These are phyloP conservation scores for Debaryomyces maramus DNA, from an alignment of 805 yeast genomes.

Conservation along the genomic window DNA sequence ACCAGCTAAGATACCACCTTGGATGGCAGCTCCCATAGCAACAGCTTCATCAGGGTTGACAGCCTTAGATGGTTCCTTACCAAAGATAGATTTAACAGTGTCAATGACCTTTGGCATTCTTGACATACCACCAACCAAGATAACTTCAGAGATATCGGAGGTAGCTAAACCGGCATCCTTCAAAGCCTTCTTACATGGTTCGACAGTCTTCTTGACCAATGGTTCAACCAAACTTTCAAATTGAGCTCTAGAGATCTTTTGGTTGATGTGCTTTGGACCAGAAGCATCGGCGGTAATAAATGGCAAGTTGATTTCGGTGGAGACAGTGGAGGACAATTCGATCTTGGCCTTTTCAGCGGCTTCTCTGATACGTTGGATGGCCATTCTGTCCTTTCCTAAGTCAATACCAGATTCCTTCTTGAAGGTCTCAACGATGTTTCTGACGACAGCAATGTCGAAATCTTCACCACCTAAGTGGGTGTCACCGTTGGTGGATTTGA, in stretches of 20 bases:
- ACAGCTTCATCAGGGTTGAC: conserved; percentile 96
- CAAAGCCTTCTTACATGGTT: conserved; percentile 78
- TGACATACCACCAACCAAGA: conserved; percentile 89
- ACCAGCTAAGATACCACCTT: conserved; percentile 95
- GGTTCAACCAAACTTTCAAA: conserved; percentile 67
- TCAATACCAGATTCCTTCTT: conserved; percentile 71
- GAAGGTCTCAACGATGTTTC: conserved; percentile 79
- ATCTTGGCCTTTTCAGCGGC: conserved; percentile 90
- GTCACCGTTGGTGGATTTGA: conserved; percentile 96
- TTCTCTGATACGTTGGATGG: conserved; percentile 83
- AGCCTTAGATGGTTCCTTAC: conserved; percentile 82
- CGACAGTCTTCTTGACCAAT: conserved; percentile 68
- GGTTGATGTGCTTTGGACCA: conserved; percentile 77
- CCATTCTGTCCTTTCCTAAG: conserved; percentile 65
- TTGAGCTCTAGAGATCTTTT: conserved; percentile 65
- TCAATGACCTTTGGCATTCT: conserved; percentile 87
- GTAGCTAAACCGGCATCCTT: conserved; percentile 74
- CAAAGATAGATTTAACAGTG: conserved; percentile 74
- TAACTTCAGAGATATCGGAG: conserved; percentile 73
- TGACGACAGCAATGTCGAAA: conserved; percentile 82
- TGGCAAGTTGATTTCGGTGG: conserved; percentile 77
- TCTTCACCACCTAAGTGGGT: conserved; percentile 94
- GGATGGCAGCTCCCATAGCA: conserved; percentile 96
- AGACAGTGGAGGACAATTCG: conserved; percentile 72
- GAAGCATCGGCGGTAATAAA: conserved; percentile 85